Percentiles rank a stretch among this genome's conserved stretches.
phyloP scores from a whole-genome alignment of 306 rosid genomes.

The Trifolium fragiferum region DNA sequence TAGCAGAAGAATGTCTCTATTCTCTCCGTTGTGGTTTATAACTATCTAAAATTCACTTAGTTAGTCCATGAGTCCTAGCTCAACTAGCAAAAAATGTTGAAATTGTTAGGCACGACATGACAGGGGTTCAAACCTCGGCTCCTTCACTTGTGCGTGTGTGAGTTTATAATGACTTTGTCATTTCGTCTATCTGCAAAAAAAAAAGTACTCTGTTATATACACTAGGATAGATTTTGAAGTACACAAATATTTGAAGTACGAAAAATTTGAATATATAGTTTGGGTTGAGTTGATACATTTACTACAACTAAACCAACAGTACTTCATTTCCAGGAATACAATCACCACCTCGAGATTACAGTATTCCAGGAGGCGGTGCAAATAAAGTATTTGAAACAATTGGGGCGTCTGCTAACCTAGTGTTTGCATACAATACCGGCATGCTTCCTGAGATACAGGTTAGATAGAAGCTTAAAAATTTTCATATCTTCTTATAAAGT shows the following conservation, averaged over 20 bases:
- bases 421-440: conserved; percentile 88
- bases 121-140: too few relatives aligned
- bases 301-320: conserved; percentile 29
- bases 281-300: conserved; percentile 2
- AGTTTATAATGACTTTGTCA: too few relatives aligned
- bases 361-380: conserved; percentile 54
- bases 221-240: not conserved
- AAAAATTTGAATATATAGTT: not conserved
- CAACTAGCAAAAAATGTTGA: too few relatives aligned
- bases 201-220: too few relatives aligned
- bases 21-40: not conserved
- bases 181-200: too few relatives aligned
- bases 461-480: conserved; percentile 26
- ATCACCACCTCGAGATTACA: conserved; percentile 74
- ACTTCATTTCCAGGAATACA: conserved; percentile 58
- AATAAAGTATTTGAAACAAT: conserved; percentile 71
- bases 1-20: not conserved
- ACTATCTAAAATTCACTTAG: not conserved
- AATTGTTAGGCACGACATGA: too few relatives aligned
- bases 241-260: not conserved
- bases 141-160: too few relatives aligned
- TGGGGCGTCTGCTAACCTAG: conserved; percentile 88
- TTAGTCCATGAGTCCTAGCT: not conserved
- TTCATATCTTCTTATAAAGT: not conserved
- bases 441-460: conserved; percentile 99